A percentile compares a stretch with the other conserved stretches of the same genome.
These are phyloP conservation scores for Mycena capillaripes DNA, from an alignment of 768 basidiomycete species.

Conservation along the genomic window DNA sequence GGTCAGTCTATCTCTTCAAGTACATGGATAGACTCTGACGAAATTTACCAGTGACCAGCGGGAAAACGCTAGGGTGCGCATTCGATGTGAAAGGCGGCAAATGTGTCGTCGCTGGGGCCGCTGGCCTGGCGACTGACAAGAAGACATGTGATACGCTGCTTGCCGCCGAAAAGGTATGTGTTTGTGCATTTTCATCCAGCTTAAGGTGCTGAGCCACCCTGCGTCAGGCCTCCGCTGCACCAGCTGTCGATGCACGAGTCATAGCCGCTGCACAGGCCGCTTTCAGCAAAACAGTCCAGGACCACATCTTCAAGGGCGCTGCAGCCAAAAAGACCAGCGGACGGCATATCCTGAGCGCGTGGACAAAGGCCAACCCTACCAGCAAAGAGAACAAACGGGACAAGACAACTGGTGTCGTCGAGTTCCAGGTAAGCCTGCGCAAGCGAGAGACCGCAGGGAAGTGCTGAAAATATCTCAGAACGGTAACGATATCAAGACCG, in stretches of 20 bases:
- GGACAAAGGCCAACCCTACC: not conserved
- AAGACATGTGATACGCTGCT: slow-evolving; percentile 12
- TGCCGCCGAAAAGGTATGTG: slow-evolving; percentile 9
- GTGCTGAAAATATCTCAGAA: slow-evolving; percentile 1
- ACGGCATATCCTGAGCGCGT: slow-evolving; percentile 9
- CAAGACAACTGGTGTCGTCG: slow-evolving; percentile 5
- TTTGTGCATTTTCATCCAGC: not conserved
- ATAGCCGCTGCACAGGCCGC: not conserved
- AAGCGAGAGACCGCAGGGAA: not conserved
- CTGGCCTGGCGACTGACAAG: slow-evolving; percentile 8
- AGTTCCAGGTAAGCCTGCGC: slow-evolving; percentile 11
- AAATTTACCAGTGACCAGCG: not conserved
- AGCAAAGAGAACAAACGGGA: slow-evolving; percentile 7
- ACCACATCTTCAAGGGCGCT: not conserved
- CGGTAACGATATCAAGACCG: slow-evolving; percentile 1
- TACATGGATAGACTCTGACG: not conserved
- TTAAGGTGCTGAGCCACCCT: not conserved
- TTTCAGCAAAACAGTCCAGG: slow-evolving; percentile 3
- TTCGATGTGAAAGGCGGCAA: slow-evolving; percentile 5
- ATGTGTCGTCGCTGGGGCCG: not conserved
- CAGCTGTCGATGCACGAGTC: slow-evolving; percentile 8
- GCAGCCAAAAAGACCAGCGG: not conserved
- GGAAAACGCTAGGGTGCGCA: not conserved
- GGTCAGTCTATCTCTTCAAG: not conserved
- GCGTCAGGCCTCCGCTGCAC: not conserved